Evolutionary conservation across 2,329 filamentous ascomycete species (phyloP).

Genomic region (Colletotrichum simmondsii): DNA sequence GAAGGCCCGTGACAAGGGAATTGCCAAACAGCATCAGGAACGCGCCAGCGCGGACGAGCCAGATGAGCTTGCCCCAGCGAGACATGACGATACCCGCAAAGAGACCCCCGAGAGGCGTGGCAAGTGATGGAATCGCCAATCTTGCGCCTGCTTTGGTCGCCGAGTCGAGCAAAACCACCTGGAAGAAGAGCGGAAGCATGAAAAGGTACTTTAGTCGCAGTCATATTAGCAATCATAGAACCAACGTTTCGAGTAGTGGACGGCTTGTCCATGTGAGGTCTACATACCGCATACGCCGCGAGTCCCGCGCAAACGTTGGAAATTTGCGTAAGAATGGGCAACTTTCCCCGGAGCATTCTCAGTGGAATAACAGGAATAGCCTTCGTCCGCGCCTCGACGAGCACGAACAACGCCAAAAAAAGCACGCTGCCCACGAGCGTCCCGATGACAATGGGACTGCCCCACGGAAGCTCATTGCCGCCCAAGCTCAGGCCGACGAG

Average conservation of each 20-base stretch:
- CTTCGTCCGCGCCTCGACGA: constrained; percentile 58
- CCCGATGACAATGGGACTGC: constrained; percentile 57
- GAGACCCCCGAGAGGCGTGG: constrained; percentile 66
- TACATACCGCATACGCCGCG: constrained; percentile 69
- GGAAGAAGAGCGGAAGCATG: constrained; percentile 77
- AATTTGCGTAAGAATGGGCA: constrained; percentile 65
- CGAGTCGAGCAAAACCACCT: constrained; percentile 72
- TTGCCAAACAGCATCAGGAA: constrained; percentile 65
- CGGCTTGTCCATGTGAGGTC: too few species aligned
- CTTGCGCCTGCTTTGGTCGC: constrained; percentile 73
- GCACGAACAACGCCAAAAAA: constrained; percentile 56
- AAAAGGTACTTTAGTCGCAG: constrained; percentile 65
- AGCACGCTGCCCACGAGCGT: constrained; percentile 55
- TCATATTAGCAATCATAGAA: background rate
- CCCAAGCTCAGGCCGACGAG: constrained; percentile 66
- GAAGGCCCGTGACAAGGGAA: constrained; percentile 59
- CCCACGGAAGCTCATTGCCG: constrained; percentile 66
- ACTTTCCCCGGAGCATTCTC: constrained; percentile 64
- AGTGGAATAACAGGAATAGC: constrained; percentile 66
- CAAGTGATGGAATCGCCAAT: constrained; percentile 71
- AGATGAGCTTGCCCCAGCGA: constrained; percentile 61
- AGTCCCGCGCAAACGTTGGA: constrained; percentile 71
- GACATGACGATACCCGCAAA: constrained; percentile 69
- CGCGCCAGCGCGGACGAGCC: constrained; percentile 62
- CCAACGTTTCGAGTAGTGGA: background rate